Percentiles rank a stretch among this genome's conserved stretches.
These are phyloP conservation scores for Dimargaris verticillata DNA, from an alignment of 192 early-diverging fungal genomes.

Conservation along the genomic window DNA sequence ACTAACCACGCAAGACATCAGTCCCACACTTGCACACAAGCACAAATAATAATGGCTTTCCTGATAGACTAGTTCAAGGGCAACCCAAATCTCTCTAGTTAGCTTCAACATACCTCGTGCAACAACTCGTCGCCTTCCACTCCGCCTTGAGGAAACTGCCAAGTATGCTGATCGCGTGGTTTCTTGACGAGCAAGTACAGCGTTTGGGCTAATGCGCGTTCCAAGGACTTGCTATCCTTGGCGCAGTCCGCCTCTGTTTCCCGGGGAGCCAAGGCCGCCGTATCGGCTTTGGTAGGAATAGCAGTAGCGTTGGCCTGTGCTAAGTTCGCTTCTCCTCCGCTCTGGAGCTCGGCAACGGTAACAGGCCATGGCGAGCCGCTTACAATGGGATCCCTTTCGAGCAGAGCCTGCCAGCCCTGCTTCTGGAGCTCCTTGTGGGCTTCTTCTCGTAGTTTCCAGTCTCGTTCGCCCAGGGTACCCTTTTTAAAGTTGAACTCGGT, in stretches of 20 bases:
- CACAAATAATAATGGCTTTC: neutral
- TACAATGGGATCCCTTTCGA: neutral
- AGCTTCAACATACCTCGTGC: conserved; percentile 31
- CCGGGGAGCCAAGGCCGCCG: conserved; percentile 28
- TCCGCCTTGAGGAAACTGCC: conserved; percentile 51
- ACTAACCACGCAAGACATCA: neutral
- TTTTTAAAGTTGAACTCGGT: conserved; percentile 64
- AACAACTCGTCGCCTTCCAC: conserved; percentile 39
- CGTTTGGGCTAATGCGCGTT: conserved; percentile 43
- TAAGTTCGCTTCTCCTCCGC: neutral
- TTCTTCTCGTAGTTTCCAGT: conserved; percentile 34
- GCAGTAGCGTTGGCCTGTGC: conserved; percentile 6
- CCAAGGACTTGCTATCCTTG: conserved; percentile 41
- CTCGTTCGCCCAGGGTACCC: conserved; percentile 47
- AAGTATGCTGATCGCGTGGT: conserved; percentile 31
- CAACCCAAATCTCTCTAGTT: neutral
- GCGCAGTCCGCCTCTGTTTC: conserved; percentile 37
- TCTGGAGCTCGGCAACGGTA: conserved; percentile 12
- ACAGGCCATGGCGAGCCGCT: conserved; percentile 9
- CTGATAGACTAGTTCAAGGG: neutral
- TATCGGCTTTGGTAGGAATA: conserved; percentile 19
- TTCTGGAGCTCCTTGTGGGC: conserved; percentile 17
- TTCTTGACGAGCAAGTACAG: conserved; percentile 61
- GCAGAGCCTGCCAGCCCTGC: conserved; percentile 13
- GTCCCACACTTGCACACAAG: neutral